Evolutionary conservation across 805 yeast genomes (phyloP).

Genomic region (Starmerella khaoyaiensis): DNA sequence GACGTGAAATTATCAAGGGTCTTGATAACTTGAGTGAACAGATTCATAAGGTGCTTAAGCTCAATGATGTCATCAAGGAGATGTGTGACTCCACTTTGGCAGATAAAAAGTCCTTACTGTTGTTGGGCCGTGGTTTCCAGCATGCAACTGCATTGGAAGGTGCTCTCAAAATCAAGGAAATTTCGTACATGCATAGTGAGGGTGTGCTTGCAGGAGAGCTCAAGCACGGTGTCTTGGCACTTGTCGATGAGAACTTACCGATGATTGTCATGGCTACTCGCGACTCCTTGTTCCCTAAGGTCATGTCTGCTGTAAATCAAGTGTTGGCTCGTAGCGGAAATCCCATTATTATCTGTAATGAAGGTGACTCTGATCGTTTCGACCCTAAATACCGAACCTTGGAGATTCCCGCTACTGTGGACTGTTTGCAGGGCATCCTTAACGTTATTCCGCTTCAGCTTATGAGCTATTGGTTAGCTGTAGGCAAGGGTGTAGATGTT

Average conservation of each 20-base stretch:
- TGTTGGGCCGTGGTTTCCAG: constrained; percentile 96
- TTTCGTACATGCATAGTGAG: constrained; percentile 97
- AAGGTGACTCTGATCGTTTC: constrained; percentile 44
- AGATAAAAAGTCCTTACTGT: constrained; percentile 71
- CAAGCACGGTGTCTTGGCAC: constrained; percentile 95
- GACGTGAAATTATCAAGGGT: constrained; percentile 74
- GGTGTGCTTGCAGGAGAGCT: constrained; percentile 98
- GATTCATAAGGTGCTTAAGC: constrained; percentile 59
- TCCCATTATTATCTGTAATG: constrained; percentile 86
- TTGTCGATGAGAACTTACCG: constrained; percentile 88
- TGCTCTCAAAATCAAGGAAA: constrained; percentile 94
- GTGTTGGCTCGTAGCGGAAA: constrained; percentile 95
- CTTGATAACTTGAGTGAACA: constrained; percentile 73
- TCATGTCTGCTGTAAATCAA: constrained; percentile 88
- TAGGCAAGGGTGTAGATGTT: constrained; percentile 86
- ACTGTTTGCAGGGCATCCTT: constrained; percentile 91
- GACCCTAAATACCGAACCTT: constrained; percentile 37
- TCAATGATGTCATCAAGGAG: constrained; percentile 60
- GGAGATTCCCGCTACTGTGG: constrained; percentile 91
- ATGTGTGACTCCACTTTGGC: constrained; percentile 63
- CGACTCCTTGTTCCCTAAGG: constrained; percentile 92
- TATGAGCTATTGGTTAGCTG: constrained; percentile 95
- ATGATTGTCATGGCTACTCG: constrained; percentile 92
- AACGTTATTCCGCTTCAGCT: constrained; percentile 91
- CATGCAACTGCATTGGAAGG: constrained; percentile 96